Percentiles rank a stretch among this genome's conserved stretches.
These are phyloP conservation scores for Epipyxis sp. DNA, from an alignment of 108 stramenopile species.

Conservation along the genomic window DNA sequence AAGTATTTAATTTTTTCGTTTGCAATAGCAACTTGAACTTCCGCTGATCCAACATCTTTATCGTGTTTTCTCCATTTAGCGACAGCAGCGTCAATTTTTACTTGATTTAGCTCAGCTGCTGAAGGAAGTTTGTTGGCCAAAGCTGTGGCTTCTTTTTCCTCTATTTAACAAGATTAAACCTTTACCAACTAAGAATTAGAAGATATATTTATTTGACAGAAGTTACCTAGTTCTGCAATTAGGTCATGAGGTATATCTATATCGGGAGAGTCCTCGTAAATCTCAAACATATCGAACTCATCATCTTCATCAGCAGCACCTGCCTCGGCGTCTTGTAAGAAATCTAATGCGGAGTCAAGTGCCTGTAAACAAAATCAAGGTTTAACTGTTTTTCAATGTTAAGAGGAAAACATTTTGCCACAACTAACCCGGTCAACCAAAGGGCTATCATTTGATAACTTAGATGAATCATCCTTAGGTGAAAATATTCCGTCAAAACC, in stretches of 20 bases:
- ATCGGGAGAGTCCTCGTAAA: not conserved
- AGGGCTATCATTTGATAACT: no score
- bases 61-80: constrained; percentile 53
- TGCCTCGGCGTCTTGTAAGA: not conserved
- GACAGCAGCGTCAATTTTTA: not conserved
- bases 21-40: constrained; percentile 88
- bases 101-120: not conserved
- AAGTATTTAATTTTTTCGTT: constrained; percentile 88
- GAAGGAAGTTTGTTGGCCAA: not conserved
- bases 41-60: constrained; percentile 79
- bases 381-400: no score
- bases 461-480: no score
- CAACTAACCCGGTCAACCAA: no score
- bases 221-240: not conserved
- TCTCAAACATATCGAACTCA: not conserved
- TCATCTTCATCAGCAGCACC: not conserved
- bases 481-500: no score
- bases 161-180: no score
- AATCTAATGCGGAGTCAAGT: not conserved
- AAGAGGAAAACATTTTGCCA: no score
- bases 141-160: not conserved
- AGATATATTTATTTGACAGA: no score
- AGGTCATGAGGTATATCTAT: not conserved
- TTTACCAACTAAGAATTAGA: no score
- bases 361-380: no score